phyloP scores from a whole-genome alignment of 345 rosid genomes.

The Eucalyptus marginata region DNA sequence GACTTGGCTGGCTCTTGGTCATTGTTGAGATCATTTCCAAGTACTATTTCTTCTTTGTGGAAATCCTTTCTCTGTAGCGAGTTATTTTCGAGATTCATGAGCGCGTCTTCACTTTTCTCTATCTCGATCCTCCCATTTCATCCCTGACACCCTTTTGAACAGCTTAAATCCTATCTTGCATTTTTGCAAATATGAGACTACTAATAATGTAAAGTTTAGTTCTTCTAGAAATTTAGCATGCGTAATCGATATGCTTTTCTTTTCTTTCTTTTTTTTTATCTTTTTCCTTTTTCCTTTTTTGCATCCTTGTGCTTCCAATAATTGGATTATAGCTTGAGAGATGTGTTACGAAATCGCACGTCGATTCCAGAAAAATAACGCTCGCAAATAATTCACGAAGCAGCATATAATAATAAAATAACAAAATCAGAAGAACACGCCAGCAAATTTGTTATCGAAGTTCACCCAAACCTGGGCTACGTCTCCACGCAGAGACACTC shows the following conservation, averaged over 20 bases:
- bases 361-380: no score
- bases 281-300: neutral
- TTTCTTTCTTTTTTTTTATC: no score
- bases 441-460: no score
- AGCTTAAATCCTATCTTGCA: constrained; percentile 32
- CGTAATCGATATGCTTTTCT: no score
- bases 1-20: constrained; percentile 19
- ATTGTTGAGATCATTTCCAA: constrained; percentile 2
- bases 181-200: constrained; percentile 36
- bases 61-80: constrained; percentile 2
- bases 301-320: constrained; percentile 9
- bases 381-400: no score
- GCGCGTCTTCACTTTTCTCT: constrained; percentile 12
- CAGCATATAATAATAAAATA: no score
- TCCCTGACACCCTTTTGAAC: constrained; percentile 44
- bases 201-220: constrained; percentile 2
- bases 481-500: no score
- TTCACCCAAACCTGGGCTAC: no score
- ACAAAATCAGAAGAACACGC: no score
- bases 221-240: constrained; percentile 10
- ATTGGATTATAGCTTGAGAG: constrained; percentile 35
- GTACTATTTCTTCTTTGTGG: constrained; percentile 11
- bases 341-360: no score
- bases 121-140: constrained; percentile 23
- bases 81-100: neutral